phyloP scores from a whole-genome alignment of 257 asterid species.

The Anisodus acutangulus region DNA sequence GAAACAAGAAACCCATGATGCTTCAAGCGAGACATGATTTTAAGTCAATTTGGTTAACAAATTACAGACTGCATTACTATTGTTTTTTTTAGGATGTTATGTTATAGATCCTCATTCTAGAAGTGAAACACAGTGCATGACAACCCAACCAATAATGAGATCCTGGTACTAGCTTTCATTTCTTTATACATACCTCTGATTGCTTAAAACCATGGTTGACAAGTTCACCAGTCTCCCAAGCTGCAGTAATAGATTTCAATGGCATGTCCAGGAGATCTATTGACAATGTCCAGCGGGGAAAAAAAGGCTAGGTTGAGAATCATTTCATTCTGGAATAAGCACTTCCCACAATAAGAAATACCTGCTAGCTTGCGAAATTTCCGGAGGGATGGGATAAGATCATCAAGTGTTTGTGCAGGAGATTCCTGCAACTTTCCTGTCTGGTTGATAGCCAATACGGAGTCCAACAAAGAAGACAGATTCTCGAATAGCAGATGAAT shows the following conservation, averaged over 20 bases:
- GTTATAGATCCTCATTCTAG: constrained; percentile 10
- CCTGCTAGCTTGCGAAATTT: constrained; percentile 83
- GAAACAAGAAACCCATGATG: neutral
- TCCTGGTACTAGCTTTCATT: constrained; percentile 1
- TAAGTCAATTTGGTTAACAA: neutral
- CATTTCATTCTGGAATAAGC: neutral
- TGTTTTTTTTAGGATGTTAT: neutral
- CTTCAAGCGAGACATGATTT: neutral
- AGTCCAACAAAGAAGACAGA: constrained; percentile 66
- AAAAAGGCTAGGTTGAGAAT: neutral
- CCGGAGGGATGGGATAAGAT: constrained; percentile 60
- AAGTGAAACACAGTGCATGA: neutral
- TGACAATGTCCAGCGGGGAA: constrained; percentile 21
- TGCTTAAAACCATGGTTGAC: constrained; percentile 59
- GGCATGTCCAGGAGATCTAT: constrained; percentile 95
- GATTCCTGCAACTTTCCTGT: constrained; percentile 53
- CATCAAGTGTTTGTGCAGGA: constrained; percentile 41
- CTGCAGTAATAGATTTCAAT: constrained; percentile 73
- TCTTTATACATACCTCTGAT: constrained; percentile 62
- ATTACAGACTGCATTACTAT: neutral
- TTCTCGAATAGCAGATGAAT: constrained; percentile 84
- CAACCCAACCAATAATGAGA: neutral
- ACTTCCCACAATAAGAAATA: constrained; percentile 35
- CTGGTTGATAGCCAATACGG: constrained; percentile 49
- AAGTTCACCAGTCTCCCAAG: constrained; percentile 95